Percentiles rank a stretch among this genome's conserved stretches.
Evolutionary conservation across 2,329 filamentous ascomycete species (phyloP).

Genomic region (Claviceps sp.): DNA sequence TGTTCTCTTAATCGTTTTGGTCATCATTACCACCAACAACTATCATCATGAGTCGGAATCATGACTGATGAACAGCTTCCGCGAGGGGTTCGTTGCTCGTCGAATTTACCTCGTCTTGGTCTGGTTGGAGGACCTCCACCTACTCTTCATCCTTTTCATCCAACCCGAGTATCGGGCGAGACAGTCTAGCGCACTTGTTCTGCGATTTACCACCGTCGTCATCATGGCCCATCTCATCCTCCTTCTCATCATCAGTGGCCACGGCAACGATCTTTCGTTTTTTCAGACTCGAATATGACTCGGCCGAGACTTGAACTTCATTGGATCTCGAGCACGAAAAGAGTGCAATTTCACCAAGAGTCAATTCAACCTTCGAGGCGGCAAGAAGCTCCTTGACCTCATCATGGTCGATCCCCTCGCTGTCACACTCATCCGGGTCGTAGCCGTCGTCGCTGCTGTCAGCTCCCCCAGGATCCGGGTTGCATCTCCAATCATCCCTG

Average conservation of each 20-base stretch:
- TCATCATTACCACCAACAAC: slow-evolving; percentile 4
- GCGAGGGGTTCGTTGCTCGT: neutral
- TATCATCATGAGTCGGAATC: slow-evolving; percentile 4
- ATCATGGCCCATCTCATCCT: slow-evolving; percentile 15
- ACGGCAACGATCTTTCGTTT: slow-evolving; percentile 16
- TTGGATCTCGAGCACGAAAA: slow-evolving; percentile 4
- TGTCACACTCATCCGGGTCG: too few relatives aligned
- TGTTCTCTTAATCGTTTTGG: neutral
- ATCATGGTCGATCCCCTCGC: neutral
- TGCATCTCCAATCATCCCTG: too few relatives aligned
- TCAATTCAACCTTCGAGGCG: slow-evolving; percentile 7
- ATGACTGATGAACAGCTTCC: neutral
- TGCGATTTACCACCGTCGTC: slow-evolving; percentile 6
- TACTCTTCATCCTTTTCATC: neutral
- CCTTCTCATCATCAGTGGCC: slow-evolving; percentile 15
- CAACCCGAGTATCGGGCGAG: neutral
- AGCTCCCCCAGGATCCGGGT: neutral
- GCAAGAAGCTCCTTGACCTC: slow-evolving; percentile 14
- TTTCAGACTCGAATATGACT: slow-evolving; percentile 6
- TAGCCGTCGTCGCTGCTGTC: slow-evolving; percentile 1
- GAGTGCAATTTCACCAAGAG: too few relatives aligned
- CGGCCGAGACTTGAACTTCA: slow-evolving; percentile 5
- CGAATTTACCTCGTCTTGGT: neutral
- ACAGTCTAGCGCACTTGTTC: neutral
- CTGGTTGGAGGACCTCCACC: too few relatives aligned